These are phyloP conservation scores for Camillea tinctor DNA, from an alignment of 2,329 filamentous ascomycete genomes.

Conservation along the genomic window DNA sequence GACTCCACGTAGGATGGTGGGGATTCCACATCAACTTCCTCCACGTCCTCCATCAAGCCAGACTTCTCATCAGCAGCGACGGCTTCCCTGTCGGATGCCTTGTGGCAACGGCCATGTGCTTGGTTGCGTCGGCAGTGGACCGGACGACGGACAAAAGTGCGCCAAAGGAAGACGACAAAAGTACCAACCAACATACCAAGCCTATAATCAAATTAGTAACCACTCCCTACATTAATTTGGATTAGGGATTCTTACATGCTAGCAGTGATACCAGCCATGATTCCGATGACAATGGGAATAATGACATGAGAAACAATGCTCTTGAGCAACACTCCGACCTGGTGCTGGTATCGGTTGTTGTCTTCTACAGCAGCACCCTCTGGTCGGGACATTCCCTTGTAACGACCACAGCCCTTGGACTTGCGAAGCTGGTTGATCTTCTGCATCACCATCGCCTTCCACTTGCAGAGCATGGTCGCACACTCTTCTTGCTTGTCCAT, in stretches of 20 bases:
- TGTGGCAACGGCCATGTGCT: constrained; percentile 33
- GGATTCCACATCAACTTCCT: constrained; percentile 26
- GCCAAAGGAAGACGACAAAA: constrained; percentile 58
- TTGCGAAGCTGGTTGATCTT: constrained; percentile 38
- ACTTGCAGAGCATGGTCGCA: constrained; percentile 52
- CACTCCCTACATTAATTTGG: neutral
- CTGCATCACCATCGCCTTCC: constrained; percentile 49
- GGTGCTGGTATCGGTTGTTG: constrained; percentile 27
- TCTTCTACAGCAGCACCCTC: constrained; percentile 20
- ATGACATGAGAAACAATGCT: constrained; percentile 62
- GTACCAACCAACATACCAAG: constrained; percentile 67
- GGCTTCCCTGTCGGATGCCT: constrained; percentile 39
- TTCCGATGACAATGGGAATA: constrained; percentile 66
- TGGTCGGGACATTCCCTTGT: constrained; percentile 6
- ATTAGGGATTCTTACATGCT: constrained; percentile 51
- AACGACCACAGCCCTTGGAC: constrained; percentile 38
- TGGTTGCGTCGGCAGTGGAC: constrained; percentile 32
- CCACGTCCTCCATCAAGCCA: constrained; percentile 44
- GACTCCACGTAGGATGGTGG: constrained; percentile 31
- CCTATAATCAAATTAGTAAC: constrained; percentile 36
- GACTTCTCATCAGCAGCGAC: constrained; percentile 49
- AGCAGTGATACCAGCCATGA: constrained; percentile 65
- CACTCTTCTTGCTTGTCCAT: constrained; percentile 33
- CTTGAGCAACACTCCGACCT: constrained; percentile 49
- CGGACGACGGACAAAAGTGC: constrained; percentile 54